Conservation (phyloP, 352 stramenopile genomes). For the Phytophthora hibernalis region DNA sequence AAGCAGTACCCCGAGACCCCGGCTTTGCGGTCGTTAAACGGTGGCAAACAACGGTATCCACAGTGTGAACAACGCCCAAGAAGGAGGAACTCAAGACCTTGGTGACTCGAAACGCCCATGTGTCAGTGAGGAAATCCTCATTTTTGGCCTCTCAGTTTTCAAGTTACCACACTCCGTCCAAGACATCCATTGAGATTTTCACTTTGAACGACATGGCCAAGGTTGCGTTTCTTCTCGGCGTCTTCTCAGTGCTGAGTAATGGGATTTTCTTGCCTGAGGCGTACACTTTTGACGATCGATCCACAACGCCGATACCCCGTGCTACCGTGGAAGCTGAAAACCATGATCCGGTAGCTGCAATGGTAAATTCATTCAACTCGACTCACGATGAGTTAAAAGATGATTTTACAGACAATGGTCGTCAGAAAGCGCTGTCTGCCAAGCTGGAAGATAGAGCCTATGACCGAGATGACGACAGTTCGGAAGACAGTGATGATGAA, state of each 20-base stretch:
- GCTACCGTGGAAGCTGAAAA: slow-evolving; percentile 1
- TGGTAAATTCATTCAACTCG: not conserved
- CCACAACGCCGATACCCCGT: not conserved
- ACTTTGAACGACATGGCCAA: not conserved
- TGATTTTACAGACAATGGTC: not conserved
- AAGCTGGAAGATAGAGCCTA: not conserved
- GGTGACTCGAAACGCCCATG: not conserved
- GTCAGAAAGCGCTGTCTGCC: not conserved
- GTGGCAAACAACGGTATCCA: not conserved
- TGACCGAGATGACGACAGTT: slow-evolving; percentile 11
- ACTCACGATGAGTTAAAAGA: not conserved
- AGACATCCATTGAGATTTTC: not conserved
- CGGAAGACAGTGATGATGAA: slow-evolving; percentile 11
- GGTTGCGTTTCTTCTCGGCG: slow-evolving; percentile 5
- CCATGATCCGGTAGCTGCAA: not conserved
- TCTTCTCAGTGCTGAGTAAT: not conserved
- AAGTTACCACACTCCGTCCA: slow-evolving; percentile 3
- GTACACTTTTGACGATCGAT: slow-evolving; percentile 7
- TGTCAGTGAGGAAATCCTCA: not conserved
- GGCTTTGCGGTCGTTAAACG: slow-evolving; percentile 13
- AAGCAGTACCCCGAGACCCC: slow-evolving; percentile 20
- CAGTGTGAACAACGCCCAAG: not conserved
- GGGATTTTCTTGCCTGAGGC: not conserved
- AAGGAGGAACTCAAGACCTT: no score
- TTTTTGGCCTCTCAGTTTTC: slow-evolving; percentile 16